These are phyloP conservation scores for Trichocomaceae sp. DNA, from an alignment of 2,329 filamentous ascomycete genomes.

Conservation along the genomic window DNA sequence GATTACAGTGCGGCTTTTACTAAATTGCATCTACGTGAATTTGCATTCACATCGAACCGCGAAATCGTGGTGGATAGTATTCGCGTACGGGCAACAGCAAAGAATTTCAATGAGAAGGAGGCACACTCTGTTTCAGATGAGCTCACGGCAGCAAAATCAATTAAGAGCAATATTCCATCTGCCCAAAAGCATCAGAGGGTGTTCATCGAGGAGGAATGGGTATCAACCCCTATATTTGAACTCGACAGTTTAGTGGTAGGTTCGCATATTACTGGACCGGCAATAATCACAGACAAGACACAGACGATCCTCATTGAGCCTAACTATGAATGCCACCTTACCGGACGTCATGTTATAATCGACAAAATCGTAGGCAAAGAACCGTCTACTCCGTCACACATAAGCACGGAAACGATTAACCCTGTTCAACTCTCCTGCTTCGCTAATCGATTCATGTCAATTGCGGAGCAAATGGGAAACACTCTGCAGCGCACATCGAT, in stretches of 20 bases:
- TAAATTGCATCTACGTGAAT: constrained; percentile 78
- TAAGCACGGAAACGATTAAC: constrained; percentile 54
- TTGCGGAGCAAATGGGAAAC: constrained; percentile 76
- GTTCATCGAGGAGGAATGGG: constrained; percentile 71
- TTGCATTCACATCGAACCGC: constrained; percentile 74
- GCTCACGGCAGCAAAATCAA: constrained; percentile 49
- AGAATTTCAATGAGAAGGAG: constrained; percentile 70
- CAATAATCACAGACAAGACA: constrained; percentile 34
- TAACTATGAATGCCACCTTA: constrained; percentile 63
- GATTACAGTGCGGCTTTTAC: constrained; percentile 74
- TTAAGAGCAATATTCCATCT: constrained; percentile 55
- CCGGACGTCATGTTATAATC: constrained; percentile 78
- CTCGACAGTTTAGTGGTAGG: constrained; percentile 65
- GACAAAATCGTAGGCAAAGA: constrained; percentile 56
- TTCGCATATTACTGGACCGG: constrained; percentile 53
- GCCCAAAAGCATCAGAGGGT: constrained; percentile 47
- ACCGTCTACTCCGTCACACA: constrained; percentile 36
- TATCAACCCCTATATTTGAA: constrained; percentile 71
- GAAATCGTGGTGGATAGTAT: constrained; percentile 85
- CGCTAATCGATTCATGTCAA: constrained; percentile 75
- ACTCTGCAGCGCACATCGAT: constrained; percentile 75
- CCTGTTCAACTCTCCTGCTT: constrained; percentile 73
- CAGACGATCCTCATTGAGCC: constrained; percentile 52
- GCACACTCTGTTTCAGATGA: constrained; percentile 67
- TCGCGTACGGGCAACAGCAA: constrained; percentile 74